Conservation (phyloP, 768 basidiomycete genomes). For the Melanogaster broomeanus region DNA sequence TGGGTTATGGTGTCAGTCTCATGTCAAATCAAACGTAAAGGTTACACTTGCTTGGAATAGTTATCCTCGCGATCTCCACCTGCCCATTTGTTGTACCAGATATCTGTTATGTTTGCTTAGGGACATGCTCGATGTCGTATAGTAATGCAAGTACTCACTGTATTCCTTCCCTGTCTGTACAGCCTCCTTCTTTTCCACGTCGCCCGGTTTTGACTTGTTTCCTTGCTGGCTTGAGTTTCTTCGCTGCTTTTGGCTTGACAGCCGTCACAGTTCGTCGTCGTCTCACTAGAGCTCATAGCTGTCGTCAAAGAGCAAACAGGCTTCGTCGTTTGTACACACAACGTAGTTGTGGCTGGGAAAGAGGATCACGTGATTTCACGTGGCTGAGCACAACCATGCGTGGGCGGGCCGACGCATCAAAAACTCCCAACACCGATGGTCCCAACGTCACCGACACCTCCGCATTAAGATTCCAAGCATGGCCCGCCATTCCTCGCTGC, state of each 20-base stretch:
- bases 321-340: neutral
- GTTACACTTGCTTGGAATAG: constrained; percentile 79
- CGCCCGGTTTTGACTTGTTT: constrained; percentile 91
- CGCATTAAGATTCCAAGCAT: constrained; percentile 27
- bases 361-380: constrained; percentile 25
- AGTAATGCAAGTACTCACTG: constrained; percentile 56
- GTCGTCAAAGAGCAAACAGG: constrained; percentile 7
- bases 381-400: constrained; percentile 9
- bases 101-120: constrained; percentile 51
- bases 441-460: constrained; percentile 11
- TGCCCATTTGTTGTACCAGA: constrained; percentile 99
- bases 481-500: constrained; percentile 47
- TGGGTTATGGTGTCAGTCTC: constrained; percentile 6
- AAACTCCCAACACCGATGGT: neutral
- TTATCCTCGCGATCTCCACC: constrained; percentile 97
- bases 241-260: constrained; percentile 36
- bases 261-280: constrained; percentile 13
- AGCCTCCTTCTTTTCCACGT: constrained; percentile 86
- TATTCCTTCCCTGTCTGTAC: constrained; percentile 95
- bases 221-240: constrained; percentile 87
- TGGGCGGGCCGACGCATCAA: constrained; percentile 17
- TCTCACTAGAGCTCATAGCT: constrained; percentile 35
- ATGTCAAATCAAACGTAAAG: neutral
- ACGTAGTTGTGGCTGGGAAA: neutral
- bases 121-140: neutral